Evolutionary conservation across 768 basidiomycete genomes (phyloP).

Genomic region (Pisolithus sp.): DNA sequence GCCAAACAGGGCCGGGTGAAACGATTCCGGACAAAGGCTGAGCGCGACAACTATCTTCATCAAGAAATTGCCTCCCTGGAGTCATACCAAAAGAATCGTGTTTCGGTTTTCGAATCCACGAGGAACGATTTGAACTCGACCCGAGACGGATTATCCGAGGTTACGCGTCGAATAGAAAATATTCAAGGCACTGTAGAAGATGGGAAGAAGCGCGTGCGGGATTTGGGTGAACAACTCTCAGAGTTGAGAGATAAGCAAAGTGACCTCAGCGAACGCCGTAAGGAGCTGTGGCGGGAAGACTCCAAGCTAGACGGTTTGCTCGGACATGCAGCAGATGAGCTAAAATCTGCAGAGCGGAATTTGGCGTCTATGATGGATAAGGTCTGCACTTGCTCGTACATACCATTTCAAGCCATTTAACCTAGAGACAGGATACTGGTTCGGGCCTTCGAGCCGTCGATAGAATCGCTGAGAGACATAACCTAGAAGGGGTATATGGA

Average conservation of each 20-base stretch:
- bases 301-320: constrained; percentile 78
- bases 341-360: constrained; percentile 71
- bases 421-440: constrained; percentile 71
- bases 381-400: constrained; percentile 33
- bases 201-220: constrained; percentile 48
- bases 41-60: constrained; percentile 78
- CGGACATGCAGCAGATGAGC: constrained; percentile 70
- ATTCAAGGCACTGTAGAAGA: constrained; percentile 60
- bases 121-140: constrained; percentile 44
- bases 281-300: constrained; percentile 94
- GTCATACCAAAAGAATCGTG: constrained; percentile 51
- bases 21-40: constrained; percentile 76
- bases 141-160: constrained; percentile 42
- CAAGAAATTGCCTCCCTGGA: constrained; percentile 72
- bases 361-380: constrained; percentile 95
- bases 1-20: constrained; percentile 87
- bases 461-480: constrained; percentile 69
- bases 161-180: constrained; percentile 53
- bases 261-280: constrained; percentile 71
- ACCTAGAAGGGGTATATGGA: constrained; percentile 82
- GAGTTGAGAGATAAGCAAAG: constrained; percentile 61
- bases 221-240: constrained; percentile 55
- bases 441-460: constrained; percentile 83
- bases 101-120: constrained; percentile 48
- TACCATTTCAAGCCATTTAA: not conserved